Percentiles rank a stretch among this genome's conserved stretches.
Evolutionary conservation across 345 rosid species (phyloP).

Genomic region (Lumnitzera littorea): DNA sequence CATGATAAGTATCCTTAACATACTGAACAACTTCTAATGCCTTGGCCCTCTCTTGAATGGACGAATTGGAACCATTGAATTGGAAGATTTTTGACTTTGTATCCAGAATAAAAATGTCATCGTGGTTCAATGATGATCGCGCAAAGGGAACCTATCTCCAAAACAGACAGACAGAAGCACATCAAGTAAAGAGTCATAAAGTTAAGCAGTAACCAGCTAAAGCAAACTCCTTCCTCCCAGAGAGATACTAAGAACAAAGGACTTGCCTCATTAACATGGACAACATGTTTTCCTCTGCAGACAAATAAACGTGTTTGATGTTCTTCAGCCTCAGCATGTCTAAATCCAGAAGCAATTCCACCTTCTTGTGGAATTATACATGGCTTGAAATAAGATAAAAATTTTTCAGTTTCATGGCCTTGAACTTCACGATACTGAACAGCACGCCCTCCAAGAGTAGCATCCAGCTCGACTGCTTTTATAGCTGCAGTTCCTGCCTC

Average conservation of each 20-base stretch:
- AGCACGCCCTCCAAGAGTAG: slow-evolving; percentile 93
- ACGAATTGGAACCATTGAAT: slow-evolving; percentile 96
- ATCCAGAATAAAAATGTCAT: slow-evolving; percentile 95
- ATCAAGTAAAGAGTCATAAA: too few species aligned
- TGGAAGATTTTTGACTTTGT: slow-evolving; percentile 74
- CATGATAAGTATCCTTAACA: slow-evolving; percentile 83
- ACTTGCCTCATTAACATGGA: slow-evolving; percentile 83
- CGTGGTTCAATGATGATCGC: slow-evolving; percentile 91
- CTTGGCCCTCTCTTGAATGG: slow-evolving; percentile 96
- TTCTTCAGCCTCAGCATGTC: slow-evolving; percentile 58
- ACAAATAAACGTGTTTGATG: slow-evolving; percentile 80
- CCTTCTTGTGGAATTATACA: slow-evolving; percentile 94
- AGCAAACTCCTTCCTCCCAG: too few species aligned
- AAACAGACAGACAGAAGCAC: slow-evolving; percentile 14
- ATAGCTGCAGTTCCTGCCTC: slow-evolving; percentile 99
- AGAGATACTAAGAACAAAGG: neutral
- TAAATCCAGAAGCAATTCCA: slow-evolving; percentile 94
- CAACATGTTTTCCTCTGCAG: slow-evolving; percentile 82
- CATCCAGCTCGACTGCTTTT: slow-evolving; percentile 92
- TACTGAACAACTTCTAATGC: slow-evolving; percentile 89
- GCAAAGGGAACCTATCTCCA: slow-evolving; percentile 76
- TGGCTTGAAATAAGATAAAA: slow-evolving; percentile 92
- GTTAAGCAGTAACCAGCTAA: neutral
- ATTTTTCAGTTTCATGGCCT: slow-evolving; percentile 94
- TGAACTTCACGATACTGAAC: slow-evolving; percentile 96